Base-by-base conservation (phyloP, 1,139 yeast species). In the Hyphopichia buzzinii region DNA sequence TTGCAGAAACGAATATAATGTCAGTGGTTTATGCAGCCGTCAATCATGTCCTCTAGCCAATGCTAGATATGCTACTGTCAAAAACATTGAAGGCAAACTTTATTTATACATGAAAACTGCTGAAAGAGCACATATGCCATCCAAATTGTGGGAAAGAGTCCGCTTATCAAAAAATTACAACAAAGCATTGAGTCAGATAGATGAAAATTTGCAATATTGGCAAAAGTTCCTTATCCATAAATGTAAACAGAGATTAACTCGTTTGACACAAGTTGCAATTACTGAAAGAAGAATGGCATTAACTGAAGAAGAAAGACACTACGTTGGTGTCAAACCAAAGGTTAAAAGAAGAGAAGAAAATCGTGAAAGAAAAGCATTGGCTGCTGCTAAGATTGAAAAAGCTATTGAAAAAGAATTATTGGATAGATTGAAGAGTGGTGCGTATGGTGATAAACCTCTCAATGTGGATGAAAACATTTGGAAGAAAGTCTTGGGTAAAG, bases 11-110 rank as follows among this genome's bases (percentile, higher is more conserved):
- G 95, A 87, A 57, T 86, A 84, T 64, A 88, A 88, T 55, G 96
- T 86, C 26, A 75, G 89, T 43, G 98, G 98, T 45, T 73, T 92
- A 40, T 92, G 98, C 62, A 77, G 81, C 37, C 80, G 98, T 55
- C 92, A 84, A 59, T 86, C 97, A 12, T 92, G 98, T 59, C 98
- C 98, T 3, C 70, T 92, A 42, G 98, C 98, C 21, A 92, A 92
- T 59, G 87, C 97, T 23, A 80, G 89, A 54, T 92, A 92, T 64
- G 97, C 98, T 25, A 92, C 98, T 0, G 95, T 92, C 35, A 84
- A 92, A 52, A 83, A 79, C 52, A 77, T 88, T 29, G 94, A 89
- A 50, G 98, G 98, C 15, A 79, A 81, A 57, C 69, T 92, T 33
- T 92, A 89, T 55, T 71, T 92, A 29, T 92, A 92, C 65, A 92